A percentile compares a stretch with the other conserved stretches of the same genome.
These are phyloP conservation scores for Leccinum ponderosum DNA, from an alignment of 1,284 basidiomycete genomes.

Conservation along the genomic window DNA sequence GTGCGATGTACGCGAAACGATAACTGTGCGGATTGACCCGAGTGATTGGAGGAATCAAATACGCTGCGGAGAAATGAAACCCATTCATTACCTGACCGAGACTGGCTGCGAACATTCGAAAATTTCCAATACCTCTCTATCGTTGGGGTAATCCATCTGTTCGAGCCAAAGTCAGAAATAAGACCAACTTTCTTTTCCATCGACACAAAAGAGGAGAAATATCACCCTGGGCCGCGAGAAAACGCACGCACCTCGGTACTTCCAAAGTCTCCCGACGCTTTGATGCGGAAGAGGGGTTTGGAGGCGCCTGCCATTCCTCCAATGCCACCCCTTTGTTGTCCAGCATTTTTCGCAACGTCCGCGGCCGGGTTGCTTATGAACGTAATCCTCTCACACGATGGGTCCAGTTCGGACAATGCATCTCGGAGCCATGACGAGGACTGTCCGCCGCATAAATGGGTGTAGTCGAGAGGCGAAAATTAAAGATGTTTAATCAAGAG, in stretches of 20 bases:
- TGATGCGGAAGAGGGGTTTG: constrained; percentile 72
- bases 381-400: constrained; percentile 79
- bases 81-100: constrained; percentile 63
- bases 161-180: constrained; percentile 1
- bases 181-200: background rate
- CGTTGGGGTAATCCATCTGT: constrained; percentile 93
- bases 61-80: background rate
- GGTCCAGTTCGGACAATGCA: constrained; percentile 87
- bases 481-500: background rate
- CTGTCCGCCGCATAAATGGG: constrained; percentile 4
- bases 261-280: constrained; percentile 78
- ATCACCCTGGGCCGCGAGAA: background rate
- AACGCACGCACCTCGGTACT: constrained; percentile 66
- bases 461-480: background rate
- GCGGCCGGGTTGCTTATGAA: constrained; percentile 74
- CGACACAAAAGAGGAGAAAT: background rate
- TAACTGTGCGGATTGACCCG: constrained; percentile 57
- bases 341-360: constrained; percentile 12
- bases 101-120: constrained; percentile 75
- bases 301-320: background rate
- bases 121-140: constrained; percentile 84
- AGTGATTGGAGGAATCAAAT: background rate
- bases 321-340: constrained; percentile 1
- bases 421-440: constrained; percentile 87
- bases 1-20: constrained; percentile 70